Evolutionary conservation across 192 early-diverging fungal genomes (phyloP).

Genomic region (Tieghemiomyces parasiticus): DNA sequence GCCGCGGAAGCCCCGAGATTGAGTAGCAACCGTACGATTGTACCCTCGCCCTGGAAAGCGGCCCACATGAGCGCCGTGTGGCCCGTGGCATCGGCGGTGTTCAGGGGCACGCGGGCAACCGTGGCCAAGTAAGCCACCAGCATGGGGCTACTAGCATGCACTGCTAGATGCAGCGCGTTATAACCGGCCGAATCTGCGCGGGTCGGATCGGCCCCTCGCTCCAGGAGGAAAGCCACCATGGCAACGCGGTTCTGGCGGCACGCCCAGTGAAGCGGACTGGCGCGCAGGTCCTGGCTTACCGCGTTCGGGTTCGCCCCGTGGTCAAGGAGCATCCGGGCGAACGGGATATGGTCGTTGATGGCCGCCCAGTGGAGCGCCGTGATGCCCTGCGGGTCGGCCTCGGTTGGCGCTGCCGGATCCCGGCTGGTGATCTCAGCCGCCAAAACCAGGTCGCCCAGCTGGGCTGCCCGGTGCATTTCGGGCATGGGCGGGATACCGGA

Average conservation of each 20-base stretch:
- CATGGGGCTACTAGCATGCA: conserved; percentile 68
- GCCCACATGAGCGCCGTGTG: conserved; percentile 94
- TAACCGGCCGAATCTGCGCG: conserved; percentile 73
- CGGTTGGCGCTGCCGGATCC: conserved; percentile 29
- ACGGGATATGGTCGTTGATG: conserved; percentile 48
- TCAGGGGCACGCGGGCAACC: conserved; percentile 51
- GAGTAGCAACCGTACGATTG: conserved; percentile 53
- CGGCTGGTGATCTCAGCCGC: conserved; percentile 39
- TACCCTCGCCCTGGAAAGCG: conserved; percentile 68
- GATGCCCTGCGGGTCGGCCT: conserved; percentile 48
- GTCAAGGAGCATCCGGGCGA: conserved; percentile 67
- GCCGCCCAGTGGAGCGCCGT: conserved; percentile 80
- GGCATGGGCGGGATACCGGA: neutral
- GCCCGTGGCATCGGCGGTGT: conserved; percentile 54
- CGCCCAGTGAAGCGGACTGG: conserved; percentile 92
- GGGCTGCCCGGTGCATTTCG: conserved; percentile 32
- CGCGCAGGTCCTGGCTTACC: conserved; percentile 56
- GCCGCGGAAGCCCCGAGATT: conserved; percentile 52
- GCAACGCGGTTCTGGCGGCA: conserved; percentile 55
- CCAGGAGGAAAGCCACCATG: conserved; percentile 53
- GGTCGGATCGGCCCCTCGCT: conserved; percentile 60
- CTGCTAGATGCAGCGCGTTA: conserved; percentile 76
- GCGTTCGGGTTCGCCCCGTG: conserved; percentile 59
- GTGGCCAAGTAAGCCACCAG: conserved; percentile 59
- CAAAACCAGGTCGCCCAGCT: conserved; percentile 43